phyloP scores from a whole-genome alignment of 2,329 filamentous ascomycete genomes.

The Pseudocercospora musae region DNA sequence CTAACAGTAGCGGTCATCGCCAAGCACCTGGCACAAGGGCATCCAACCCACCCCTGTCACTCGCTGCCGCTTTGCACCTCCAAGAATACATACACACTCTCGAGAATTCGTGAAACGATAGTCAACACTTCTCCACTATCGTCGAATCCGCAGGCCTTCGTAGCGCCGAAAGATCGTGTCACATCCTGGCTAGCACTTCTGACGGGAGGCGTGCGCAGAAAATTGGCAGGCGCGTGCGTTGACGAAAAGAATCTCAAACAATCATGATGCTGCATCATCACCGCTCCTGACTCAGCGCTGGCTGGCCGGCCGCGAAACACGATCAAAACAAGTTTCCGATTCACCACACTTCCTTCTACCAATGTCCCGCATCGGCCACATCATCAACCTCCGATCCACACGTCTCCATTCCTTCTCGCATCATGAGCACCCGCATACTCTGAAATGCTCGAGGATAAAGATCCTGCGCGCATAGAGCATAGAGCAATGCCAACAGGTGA shows the following conservation, averaged over 20 bases:
- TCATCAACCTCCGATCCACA: not conserved
- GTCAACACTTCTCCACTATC: not conserved
- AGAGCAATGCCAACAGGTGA: too few relatives aligned
- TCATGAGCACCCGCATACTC: not conserved
- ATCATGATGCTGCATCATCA: not conserved
- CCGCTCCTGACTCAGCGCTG: too few relatives aligned
- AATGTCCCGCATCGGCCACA: not conserved
- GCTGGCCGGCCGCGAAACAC: not conserved
- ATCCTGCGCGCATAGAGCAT: too few relatives aligned
- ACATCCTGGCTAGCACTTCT: too few relatives aligned
- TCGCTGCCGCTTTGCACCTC: not conserved
- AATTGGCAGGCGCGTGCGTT: too few relatives aligned
- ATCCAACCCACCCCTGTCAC: too few relatives aligned
- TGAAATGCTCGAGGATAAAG: not conserved
- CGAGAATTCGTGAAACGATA: slow-evolving; percentile 1
- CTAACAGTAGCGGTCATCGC: not conserved
- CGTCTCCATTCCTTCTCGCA: not conserved
- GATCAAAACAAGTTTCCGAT: not conserved
- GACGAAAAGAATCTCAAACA: not conserved
- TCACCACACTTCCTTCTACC: not conserved
- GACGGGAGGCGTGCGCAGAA: too few relatives aligned
- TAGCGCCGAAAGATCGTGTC: too few relatives aligned
- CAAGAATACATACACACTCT: not conserved
- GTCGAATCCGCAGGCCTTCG: not conserved
- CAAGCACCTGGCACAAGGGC: not conserved